Evolutionary conservation across 345 rosid genomes (phyloP), one percentile per base, ranked within the genome.

Genomic region (Sisymbrium irio): DNA sequence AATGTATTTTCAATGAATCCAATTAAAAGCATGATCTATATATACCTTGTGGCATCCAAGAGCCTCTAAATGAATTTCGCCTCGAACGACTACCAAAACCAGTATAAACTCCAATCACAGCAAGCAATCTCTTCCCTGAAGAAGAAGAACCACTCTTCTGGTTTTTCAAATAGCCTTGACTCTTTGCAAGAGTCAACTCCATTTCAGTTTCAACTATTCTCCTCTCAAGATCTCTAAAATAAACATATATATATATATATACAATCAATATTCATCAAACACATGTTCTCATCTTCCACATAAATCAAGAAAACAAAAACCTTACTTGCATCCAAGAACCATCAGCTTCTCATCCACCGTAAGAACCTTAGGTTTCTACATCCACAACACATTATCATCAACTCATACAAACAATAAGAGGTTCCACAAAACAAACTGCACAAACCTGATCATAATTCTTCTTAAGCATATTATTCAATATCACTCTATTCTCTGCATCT

Each of bases 1-100:
- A 22, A n/a, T n/a, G n/a, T n/a, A n/a, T n/a, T n/a, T n/a, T n/a
- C n/a, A n/a, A n/a, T n/a, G n/a, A n/a, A n/a, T n/a, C n/a, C n/a
- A n/a, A n/a, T n/a, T n/a, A n/a, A n/a, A n/a, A n/a, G n/a, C n/a
- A n/a, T n/a, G n/a, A n/a, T n/a, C n/a, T n/a, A n/a, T n/a, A n/a
- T n/a, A n/a, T n/a, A n/a, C 99, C 96, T 83, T 71, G 89, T 66
- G 97, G 97, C 97, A 95, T 95, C 97, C 97, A 95, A 30, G 97
- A 83, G 7, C 97, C 97, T 83, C 99, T 76, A 78, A 86, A 95
- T 19, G 72, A 50, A 75, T 87, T 92, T 59, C 99, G 85, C 73
- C 83, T 88, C 76, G 90, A 67, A 59, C 77, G 91, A 74, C 97
- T 85, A 18, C 99, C 99, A 71, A 95, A 95, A 3, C 99, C 97